phyloP scores from a whole-genome alignment of 1,284 basidiomycete species.

The Ustilago esculenta region DNA sequence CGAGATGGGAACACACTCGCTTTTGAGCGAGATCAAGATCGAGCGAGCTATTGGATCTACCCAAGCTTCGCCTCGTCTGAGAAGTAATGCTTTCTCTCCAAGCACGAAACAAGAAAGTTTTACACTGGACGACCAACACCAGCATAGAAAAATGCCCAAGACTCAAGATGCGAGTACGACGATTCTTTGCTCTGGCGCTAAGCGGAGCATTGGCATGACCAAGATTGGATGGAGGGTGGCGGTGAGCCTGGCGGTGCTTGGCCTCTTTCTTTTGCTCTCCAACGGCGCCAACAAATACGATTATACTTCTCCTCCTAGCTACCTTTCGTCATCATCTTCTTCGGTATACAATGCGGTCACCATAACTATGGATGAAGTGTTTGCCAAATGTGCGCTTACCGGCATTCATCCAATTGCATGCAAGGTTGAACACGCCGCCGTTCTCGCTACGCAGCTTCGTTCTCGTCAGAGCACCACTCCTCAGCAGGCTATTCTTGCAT shows the following conservation, averaged over 20 bases:
- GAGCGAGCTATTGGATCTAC: neutral
- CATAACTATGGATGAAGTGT: conserved; percentile 6
- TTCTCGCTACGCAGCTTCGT: conserved; percentile 18
- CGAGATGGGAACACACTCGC: neutral
- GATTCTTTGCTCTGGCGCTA: no score
- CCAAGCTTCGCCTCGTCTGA: conserved; percentile 1
- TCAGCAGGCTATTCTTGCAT: conserved; percentile 16
- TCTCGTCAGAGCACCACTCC: conserved; percentile 22
- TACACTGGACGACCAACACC: neutral
- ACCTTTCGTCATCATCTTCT: conserved; percentile 13
- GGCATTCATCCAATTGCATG: conserved; percentile 28
- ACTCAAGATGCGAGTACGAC: no score
- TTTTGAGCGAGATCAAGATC: neutral
- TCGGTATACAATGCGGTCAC: conserved; percentile 3
- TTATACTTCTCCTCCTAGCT: conserved; percentile 1
- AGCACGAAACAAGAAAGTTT: neutral
- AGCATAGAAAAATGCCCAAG: no score
- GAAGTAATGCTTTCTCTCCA: conserved; percentile 10
- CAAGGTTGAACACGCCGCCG: conserved; percentile 21
- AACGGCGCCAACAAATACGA: conserved; percentile 6
- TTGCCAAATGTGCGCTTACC: conserved; percentile 1
- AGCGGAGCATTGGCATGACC: neutral
- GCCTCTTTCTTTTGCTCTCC: conserved; percentile 16
- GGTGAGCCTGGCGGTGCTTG: conserved; percentile 11
- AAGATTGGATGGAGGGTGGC: conserved; percentile 5